A percentile compares a stretch with the other conserved stretches of the same genome.
These are phyloP conservation scores for Agrostemma githago DNA, from an alignment of 148 eudicot species.

Conservation along the genomic window DNA sequence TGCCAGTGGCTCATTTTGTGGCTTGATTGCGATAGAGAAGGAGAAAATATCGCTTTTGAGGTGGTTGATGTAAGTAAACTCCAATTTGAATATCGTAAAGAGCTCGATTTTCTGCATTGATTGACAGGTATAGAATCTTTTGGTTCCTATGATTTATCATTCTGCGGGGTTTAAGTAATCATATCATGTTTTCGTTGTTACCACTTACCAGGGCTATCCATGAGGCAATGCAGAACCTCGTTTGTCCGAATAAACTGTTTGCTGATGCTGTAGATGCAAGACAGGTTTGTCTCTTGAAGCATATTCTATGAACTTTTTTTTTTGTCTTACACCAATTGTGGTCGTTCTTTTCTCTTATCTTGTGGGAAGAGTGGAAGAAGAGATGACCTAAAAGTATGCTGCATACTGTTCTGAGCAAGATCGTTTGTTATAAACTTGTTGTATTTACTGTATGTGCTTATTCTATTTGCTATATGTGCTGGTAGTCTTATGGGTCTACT, in stretches of 20 bases:
- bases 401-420: neutral
- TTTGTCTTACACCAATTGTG: neutral
- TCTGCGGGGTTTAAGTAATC: conserved; percentile 1
- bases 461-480: neutral
- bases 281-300: conserved; percentile 49
- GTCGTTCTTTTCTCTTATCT: neutral
- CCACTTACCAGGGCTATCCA: conserved; percentile 82
- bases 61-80: conserved; percentile 78
- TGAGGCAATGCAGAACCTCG: conserved; percentile 64
- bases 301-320: neutral
- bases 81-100: conserved; percentile 67
- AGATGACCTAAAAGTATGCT: neutral
- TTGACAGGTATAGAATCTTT: conserved; percentile 41
- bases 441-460: too few species aligned
- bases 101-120: conserved; percentile 92
- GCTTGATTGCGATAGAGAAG: conserved; percentile 98
- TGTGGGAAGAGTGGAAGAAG: neutral
- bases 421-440: neutral
- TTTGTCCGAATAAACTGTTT: conserved; percentile 63
- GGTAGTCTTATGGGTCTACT: neutral
- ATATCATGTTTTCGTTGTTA: conserved; percentile 20
- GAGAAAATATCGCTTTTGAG: conserved; percentile 96
- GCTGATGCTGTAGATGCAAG: conserved; percentile 95
- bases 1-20: conserved; percentile 94
- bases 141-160: neutral